Evolutionary conservation across 2,329 filamentous ascomycete species (phyloP).

Genomic region (Penicillium sp.): DNA sequence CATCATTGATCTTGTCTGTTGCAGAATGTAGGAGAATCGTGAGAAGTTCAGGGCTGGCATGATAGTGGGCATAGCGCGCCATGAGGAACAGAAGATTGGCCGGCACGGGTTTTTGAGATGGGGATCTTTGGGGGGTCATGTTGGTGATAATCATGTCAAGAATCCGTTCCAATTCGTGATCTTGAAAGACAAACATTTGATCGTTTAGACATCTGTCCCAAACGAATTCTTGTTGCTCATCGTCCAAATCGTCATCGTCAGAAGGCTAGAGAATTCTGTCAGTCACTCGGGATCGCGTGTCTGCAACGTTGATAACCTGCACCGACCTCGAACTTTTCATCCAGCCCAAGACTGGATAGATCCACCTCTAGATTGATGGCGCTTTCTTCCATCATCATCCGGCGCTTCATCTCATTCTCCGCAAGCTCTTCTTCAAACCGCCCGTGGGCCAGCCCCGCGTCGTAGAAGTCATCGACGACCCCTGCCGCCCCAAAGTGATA

Average conservation of each 20-base stretch:
- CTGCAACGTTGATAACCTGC: background rate
- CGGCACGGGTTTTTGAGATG: constrained; percentile 94
- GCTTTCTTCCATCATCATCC: constrained; percentile 97
- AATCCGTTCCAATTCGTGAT: constrained; percentile 83
- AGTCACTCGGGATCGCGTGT: background rate
- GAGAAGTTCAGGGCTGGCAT: constrained; percentile 79
- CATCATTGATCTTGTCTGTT: constrained; percentile 93
- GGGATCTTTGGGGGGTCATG: constrained; percentile 93
- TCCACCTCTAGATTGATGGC: constrained; percentile 95
- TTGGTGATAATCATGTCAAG: constrained; percentile 94
- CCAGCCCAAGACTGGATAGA: constrained; percentile 87
- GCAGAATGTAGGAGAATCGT: constrained; percentile 74
- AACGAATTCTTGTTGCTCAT: constrained; percentile 89
- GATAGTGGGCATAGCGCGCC: constrained; percentile 93
- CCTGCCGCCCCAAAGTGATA: constrained; percentile 54
- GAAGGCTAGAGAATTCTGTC: constrained; percentile 37
- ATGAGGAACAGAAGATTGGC: constrained; percentile 96
- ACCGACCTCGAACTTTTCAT: constrained; percentile 85
- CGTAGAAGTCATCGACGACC: constrained; percentile 78
- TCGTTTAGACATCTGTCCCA: constrained; percentile 93
- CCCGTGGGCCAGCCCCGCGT: constrained; percentile 83
- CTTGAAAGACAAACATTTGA: constrained; percentile 99
- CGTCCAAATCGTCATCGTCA: constrained; percentile 81
- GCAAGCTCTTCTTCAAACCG: constrained; percentile 96
- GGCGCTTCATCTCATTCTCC: constrained; percentile 87